A percentile compares a stretch with the other conserved stretches of the same genome.
Conservation (phyloP, 2,329 filamentous ascomycete genomes). For the Hypomyces rosellus region DNA sequence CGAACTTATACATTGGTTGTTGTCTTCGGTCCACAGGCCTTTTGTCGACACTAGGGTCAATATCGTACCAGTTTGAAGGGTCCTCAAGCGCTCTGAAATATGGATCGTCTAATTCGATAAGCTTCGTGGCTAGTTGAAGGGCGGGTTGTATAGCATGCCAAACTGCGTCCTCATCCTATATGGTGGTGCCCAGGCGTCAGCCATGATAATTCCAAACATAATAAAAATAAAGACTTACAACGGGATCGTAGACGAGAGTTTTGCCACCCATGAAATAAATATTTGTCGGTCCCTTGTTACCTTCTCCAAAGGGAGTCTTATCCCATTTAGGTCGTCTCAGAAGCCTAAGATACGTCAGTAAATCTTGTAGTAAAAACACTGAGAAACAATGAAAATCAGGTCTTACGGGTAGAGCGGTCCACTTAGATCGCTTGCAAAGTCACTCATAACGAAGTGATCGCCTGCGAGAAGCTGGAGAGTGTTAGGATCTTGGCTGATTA, state of each 20-base stretch:
- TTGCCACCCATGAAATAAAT: not conserved
- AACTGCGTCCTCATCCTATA: conserved; percentile 19
- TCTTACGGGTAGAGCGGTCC: conserved; percentile 20
- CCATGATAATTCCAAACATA: not conserved
- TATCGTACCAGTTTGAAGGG: conserved; percentile 18
- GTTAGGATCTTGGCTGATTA: not conserved
- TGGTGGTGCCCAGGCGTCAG: not conserved
- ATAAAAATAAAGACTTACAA: not conserved
- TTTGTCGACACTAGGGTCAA: conserved; percentile 12
- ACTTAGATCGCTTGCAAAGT: conserved; percentile 11
- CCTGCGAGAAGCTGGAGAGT: conserved; percentile 17
- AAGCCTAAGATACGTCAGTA: not conserved
- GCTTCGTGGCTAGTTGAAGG: conserved; percentile 20
- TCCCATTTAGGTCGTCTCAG: conserved; percentile 4
- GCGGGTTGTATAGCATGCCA: conserved; percentile 25
- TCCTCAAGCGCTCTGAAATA: conserved; percentile 19
- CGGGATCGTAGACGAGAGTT: not conserved
- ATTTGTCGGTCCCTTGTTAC: not conserved
- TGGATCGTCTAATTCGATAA: conserved; percentile 16
- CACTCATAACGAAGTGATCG: conserved; percentile 18
- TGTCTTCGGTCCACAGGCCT: not conserved
- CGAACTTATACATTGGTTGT: not conserved
- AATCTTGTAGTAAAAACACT: not conserved
- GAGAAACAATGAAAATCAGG: too few species aligned
- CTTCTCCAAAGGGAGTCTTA: not conserved